phyloP scores from a whole-genome alignment of 108 stramenopile genomes.

The Conticribra weissflogii region DNA sequence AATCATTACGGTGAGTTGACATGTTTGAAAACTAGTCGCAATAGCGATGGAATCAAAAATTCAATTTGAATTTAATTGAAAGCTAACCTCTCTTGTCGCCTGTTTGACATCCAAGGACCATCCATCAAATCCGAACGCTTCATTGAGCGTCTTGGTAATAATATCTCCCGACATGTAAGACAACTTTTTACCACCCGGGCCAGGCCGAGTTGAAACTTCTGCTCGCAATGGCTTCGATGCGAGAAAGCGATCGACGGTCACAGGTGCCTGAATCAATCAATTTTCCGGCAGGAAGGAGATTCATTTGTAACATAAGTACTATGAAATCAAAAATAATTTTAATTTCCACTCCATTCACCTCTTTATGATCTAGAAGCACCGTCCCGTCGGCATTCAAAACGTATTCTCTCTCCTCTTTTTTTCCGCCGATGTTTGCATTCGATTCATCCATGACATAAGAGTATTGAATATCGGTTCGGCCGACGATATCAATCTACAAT shows the following conservation, averaged over 20 bases:
- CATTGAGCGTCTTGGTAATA: slow-evolving; percentile 82
- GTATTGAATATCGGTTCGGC: too few relatives aligned
- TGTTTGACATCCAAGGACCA: slow-evolving; percentile 75
- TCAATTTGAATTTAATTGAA: neutral
- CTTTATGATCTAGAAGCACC: slow-evolving; percentile 21
- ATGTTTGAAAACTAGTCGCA: neutral
- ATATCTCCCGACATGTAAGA: slow-evolving; percentile 83
- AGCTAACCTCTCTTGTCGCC: slow-evolving; percentile 41
- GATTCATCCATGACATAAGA: too few relatives aligned
- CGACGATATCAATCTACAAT: too few relatives aligned
- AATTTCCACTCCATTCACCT: slow-evolving; percentile 21
- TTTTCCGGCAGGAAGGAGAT: too few relatives aligned
- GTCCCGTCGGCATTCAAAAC: slow-evolving; percentile 34
- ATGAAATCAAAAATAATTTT: too few relatives aligned
- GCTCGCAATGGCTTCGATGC: slow-evolving; percentile 69
- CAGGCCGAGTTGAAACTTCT: slow-evolving; percentile 72
- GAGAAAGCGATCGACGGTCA: slow-evolving; percentile 66
- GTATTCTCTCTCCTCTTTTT: slow-evolving; percentile 19
- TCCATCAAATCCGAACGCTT: slow-evolving; percentile 84
- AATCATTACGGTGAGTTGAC: too few relatives aligned
- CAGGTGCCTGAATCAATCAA: slow-evolving; percentile 38
- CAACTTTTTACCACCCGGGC: slow-evolving; percentile 75
- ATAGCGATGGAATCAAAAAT: neutral
- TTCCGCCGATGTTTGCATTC: too few relatives aligned
- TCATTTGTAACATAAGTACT: too few relatives aligned